These are phyloP conservation scores for Penicillium hordei DNA, from an alignment of 2,329 filamentous ascomycete species.

Conservation along the genomic window DNA sequence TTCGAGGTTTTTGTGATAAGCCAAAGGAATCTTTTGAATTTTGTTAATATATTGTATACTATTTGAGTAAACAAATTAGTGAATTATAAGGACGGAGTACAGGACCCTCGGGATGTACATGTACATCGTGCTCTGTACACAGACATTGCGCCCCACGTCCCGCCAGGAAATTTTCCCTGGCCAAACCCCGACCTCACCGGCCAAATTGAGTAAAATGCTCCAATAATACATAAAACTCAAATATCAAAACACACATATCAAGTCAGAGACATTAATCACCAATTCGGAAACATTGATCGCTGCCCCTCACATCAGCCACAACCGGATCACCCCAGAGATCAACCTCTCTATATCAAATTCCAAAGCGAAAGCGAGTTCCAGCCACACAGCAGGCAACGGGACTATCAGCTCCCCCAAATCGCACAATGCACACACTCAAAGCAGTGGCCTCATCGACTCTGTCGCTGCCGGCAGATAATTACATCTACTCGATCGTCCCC, in stretches of 20 bases:
- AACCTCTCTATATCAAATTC: constrained; percentile 1
- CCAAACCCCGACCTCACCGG: not conserved
- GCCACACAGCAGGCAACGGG: not conserved
- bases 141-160: not conserved
- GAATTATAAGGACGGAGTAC: not conserved
- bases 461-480: constrained; percentile 40
- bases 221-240: not conserved
- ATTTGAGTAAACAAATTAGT: not conserved
- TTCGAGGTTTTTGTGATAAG: not conserved
- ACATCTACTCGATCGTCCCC: constrained; percentile 44
- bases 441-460: constrained; percentile 38
- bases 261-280: not conserved
- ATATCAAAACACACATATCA: too few relatives aligned
- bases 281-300: not conserved
- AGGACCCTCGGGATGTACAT: not conserved
- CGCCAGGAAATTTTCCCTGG: not conserved
- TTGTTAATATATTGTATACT: not conserved
- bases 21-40: not conserved
- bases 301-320: constrained; percentile 9
- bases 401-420: not conserved
- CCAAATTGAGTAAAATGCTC: not conserved
- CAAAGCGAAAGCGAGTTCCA: not conserved
- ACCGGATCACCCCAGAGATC: not conserved
- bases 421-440: constrained; percentile 37
- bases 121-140: not conserved